Conservation (phyloP, 2,329 filamentous ascomycete genomes). For the Colletotrichum tropicicola region DNA sequence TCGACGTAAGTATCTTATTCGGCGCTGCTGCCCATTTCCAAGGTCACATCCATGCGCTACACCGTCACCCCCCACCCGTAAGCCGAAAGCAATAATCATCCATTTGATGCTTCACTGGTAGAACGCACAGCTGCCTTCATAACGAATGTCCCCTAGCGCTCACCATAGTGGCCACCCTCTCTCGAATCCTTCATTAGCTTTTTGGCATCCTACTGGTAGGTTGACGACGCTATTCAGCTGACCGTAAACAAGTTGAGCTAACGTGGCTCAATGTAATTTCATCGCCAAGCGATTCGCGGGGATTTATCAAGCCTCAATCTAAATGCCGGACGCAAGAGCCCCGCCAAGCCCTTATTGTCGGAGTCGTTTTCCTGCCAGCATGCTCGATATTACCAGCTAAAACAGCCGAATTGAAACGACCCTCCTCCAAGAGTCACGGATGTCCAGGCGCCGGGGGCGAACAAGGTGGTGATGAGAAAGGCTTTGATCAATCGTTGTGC, state of each 20-base stretch:
- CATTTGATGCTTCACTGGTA: too few species aligned
- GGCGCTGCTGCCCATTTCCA: too few species aligned
- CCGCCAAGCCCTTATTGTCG: background rate
- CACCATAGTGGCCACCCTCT: too few species aligned
- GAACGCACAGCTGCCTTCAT: too few species aligned
- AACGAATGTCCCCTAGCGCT: too few species aligned
- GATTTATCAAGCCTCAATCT: constrained; percentile 3
- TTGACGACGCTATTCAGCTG: too few species aligned
- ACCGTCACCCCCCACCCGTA: too few species aligned
- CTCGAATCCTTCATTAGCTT: too few species aligned
- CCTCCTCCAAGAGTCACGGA: background rate
- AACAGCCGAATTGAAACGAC: background rate
- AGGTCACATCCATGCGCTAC: too few species aligned
- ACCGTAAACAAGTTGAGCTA: background rate
- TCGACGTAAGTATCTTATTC: too few species aligned
- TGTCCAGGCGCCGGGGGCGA: background rate
- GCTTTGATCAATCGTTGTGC: background rate
- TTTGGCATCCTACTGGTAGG: too few species aligned
- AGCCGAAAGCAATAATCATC: too few species aligned
- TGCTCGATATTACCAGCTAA: background rate
- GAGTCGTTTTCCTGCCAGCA: background rate
- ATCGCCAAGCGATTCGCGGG: constrained; percentile 15
- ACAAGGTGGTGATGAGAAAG: background rate
- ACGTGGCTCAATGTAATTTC: background rate
- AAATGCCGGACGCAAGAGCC: constrained; percentile 6